Evolutionary conservation across 257 asterid genomes (phyloP), one percentile per base, ranked within the genome.

Genomic region (Forsythia suspensa): DNA sequence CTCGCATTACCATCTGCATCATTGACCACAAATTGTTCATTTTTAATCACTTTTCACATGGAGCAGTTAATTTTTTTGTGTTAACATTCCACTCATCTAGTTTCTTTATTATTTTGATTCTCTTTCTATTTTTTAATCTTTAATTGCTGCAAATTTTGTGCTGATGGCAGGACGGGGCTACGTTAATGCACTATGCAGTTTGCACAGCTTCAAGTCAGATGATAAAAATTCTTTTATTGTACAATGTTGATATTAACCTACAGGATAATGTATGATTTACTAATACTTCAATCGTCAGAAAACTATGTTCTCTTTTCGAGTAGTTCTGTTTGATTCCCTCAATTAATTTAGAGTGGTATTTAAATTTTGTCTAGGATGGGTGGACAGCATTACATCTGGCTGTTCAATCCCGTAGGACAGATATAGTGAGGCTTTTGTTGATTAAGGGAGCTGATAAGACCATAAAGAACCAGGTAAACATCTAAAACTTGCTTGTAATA

Each of bases 361-460:
- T 72, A 71, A 21, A 38, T 36, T 37, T 77, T 80, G 34, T 61
- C 70, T 77, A 95, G 99, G 94, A 90, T 73, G 99, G 99, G 34
- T 95, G 99, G 99, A 85, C 97, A 15, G 89, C 99, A 41, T 82
- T 95, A 70, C 99, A 95, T 83, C 86, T 95, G 74, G 98, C 97
- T 83, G 94, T 95, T 83, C 99, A 93, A 79, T 93, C 98, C 61
- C 92, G 88, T 71, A 90, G 97, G 84, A 92, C 95, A 24, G 96
- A 93, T 80, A 61, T 92, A 11, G 90, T 93, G 82, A 89, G 88
- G 85, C 96, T 95, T 87, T 87, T 95, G 85, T 80, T 93, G 84
- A 90, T 95, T 41, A 95, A 95, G 87, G 96, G 97, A 74, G 97
- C 98, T 67, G 92, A 93, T 81, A 85, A 90, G 84, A 87, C 92